Conservation (phyloP, 2,329 filamentous ascomycete species). For the Aspergillus viridinutans region DNA sequence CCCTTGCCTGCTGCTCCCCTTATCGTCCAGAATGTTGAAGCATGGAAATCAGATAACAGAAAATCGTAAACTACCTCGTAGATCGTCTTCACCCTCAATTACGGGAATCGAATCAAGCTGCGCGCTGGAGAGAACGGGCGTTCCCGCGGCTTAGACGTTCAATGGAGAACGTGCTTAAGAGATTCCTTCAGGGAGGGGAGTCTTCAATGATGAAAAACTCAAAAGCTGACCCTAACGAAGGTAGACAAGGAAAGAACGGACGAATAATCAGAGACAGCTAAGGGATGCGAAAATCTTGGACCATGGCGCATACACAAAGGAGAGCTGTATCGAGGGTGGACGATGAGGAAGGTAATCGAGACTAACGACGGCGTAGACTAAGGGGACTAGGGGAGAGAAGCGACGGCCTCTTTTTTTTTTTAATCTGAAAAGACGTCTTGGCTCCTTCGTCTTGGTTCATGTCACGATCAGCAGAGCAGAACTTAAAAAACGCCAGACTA, state of each 20-base stretch:
- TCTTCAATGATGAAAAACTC: conserved; percentile 16
- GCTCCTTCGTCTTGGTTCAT: conserved; percentile 13
- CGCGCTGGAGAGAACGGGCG: conserved; percentile 5
- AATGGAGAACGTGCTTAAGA: conserved; percentile 1
- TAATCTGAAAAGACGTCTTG: conserved; percentile 1
- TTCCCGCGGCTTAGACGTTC: background rate
- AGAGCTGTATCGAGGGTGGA: conserved; percentile 17
- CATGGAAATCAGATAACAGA: conserved; percentile 39
- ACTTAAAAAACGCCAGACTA: background rate
- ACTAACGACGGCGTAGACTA: conserved; percentile 4
- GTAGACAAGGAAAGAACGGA: conserved; percentile 7
- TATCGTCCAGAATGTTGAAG: conserved; percentile 44
- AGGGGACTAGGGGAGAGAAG: conserved; percentile 7
- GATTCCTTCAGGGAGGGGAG: background rate
- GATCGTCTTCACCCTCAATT: conserved; percentile 16
- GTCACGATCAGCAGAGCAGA: conserved; percentile 14
- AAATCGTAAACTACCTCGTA: conserved; percentile 25
- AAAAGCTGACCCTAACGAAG: conserved; percentile 2
- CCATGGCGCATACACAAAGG: conserved; percentile 32
- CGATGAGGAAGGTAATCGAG: conserved; percentile 9
- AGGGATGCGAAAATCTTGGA: conserved; percentile 23
- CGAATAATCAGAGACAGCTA: conserved; percentile 28
- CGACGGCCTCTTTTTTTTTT: conserved; percentile 6
- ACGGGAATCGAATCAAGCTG: conserved; percentile 1
- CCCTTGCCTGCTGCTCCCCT: conserved; percentile 45